Base-by-base conservation (phyloP, 2,329 filamentous ascomycete genomes). In the Ophiostoma ulmi region DNA sequence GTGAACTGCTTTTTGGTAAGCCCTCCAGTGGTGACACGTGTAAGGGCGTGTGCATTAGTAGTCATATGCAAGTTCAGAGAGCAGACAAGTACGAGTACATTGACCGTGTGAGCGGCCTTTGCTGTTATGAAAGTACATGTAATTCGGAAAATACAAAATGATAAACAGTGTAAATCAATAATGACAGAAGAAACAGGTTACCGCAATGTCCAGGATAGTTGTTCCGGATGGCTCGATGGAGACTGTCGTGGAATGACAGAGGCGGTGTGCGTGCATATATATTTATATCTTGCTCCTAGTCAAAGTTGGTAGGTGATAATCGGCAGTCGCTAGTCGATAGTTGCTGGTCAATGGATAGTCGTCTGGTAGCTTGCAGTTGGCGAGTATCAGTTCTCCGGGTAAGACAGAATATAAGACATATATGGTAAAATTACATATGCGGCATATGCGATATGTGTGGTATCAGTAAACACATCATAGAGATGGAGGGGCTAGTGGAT, bases 1-100 rank as follows among this genome's bases (percentile, higher is more conserved):
- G 14, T 64, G 61, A 35, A 31, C 31, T 36, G 61, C 61, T 20
- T 64, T 20, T 5, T 64, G 26, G 58, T 64, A 64, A 64, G 58
- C 35, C 31, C 10, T 64, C 31, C 26, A 64, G 61, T 64, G 61
- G 61, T 64, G 61, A 64, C 61, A 64, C 61, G 31, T 64, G 35
- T 38, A 36, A n/a, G 61, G 61, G 61, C 61, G 61, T 64, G 61
- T 64, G 61, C 61, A 64, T 64, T n/a, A n/a, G 17, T n/a, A 64
- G 61, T 38, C 61, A 10, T 38, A n/a, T 38, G 5, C 31, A 39
- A 13, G 17, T 36, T 14, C 17, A 36, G 20, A 26, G 11, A 61
- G 3, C 55, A 61, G 22, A 20, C 48, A 58, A 20, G 58, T 63
- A 63, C 14, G 58, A 35, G 55, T 61, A 61, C 55, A 61, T 22